phyloP scores from a whole-genome alignment of 495 filamentous ascomycete genomes.

The Aspergillus olivimuriae region DNA sequence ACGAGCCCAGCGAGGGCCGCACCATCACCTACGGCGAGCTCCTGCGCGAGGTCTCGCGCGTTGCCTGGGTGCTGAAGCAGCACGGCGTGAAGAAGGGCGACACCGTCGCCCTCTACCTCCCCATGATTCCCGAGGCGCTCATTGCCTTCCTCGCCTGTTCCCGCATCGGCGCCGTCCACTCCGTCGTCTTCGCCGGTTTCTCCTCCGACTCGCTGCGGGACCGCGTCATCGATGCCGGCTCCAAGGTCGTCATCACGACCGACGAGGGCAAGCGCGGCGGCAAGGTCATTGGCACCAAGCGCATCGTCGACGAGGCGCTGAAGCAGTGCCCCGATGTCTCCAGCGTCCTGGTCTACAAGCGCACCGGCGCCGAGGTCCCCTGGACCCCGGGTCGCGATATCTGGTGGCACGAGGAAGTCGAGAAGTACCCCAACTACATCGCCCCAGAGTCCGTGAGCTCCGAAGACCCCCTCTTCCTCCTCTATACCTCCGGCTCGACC shows the following conservation, averaged over 20 bases:
- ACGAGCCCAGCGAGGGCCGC: constrained; percentile 82
- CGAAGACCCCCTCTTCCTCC: constrained; percentile 93
- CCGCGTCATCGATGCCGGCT: constrained; percentile 84
- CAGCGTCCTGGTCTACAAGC: constrained; percentile 85
- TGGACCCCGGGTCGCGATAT: constrained; percentile 82
- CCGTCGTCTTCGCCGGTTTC: constrained; percentile 98
- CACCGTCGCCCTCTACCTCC: constrained; percentile 93
- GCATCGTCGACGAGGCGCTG: constrained; percentile 96
- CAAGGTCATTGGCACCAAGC: constrained; percentile 97
- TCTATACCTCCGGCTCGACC: constrained; percentile 97
- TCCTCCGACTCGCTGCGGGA: constrained; percentile 94
- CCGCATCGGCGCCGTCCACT: constrained; percentile 94
- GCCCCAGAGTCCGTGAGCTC: constrained; percentile 81
- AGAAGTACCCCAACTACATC: constrained; percentile 89
- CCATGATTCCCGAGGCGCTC: constrained; percentile 96
- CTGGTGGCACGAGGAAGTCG: constrained; percentile 98
- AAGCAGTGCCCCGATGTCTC: constrained; percentile 92
- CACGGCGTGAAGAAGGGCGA: constrained; percentile 98
- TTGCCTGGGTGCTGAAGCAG: constrained; percentile 79
- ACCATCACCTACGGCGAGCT: constrained; percentile 91
- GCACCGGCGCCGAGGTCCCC: constrained; percentile 88
- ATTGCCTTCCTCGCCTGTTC: constrained; percentile 86
- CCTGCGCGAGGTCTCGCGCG: constrained; percentile 81
- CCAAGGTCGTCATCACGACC: constrained; percentile 89
- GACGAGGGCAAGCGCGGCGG: constrained; percentile 98